phyloP scores from a whole-genome alignment of 176 grass and related monocot species.

The Tillandsia fasciculata region DNA sequence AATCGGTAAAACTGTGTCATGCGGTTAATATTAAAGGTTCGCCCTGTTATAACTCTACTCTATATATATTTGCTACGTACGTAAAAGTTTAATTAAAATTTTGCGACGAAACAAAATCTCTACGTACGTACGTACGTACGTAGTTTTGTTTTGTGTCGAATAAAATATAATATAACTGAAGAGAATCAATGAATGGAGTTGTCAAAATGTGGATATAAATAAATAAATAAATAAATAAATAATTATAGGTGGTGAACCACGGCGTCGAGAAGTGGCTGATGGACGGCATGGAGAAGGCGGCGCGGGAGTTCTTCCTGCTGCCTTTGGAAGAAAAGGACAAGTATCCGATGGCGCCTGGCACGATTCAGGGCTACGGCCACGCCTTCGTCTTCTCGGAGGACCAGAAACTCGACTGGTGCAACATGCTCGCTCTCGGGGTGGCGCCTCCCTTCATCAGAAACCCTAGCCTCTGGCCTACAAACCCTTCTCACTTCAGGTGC shows the following conservation, averaged over 20 bases:
- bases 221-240: conserved; percentile 4
- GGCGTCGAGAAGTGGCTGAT: conserved; percentile 41
- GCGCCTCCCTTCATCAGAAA: conserved; percentile 48
- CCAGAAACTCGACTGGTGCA: conserved; percentile 91
- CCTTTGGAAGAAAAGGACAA: conserved; percentile 82
- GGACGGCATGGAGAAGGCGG: conserved; percentile 49
- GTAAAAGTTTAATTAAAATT: no score
- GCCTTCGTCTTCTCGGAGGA: conserved; percentile 90
- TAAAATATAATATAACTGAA: no score
- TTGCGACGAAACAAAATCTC: no score
- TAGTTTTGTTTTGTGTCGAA: no score
- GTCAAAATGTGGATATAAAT: not conserved
- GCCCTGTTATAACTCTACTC: no score
- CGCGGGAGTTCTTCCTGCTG: conserved; percentile 78
- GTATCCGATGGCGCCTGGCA: conserved; percentile 63
- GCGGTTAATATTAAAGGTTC: no score
- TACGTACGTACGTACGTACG: no score
- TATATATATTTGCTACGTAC: no score
- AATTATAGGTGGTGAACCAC: conserved; percentile 59
- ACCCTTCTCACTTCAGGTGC: conserved; percentile 38
- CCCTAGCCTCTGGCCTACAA: conserved; percentile 62
- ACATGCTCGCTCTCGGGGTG: conserved; percentile 85
- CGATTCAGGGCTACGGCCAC: conserved; percentile 80
- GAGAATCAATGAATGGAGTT: no score
- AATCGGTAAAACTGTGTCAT: not conserved